Evolutionary conservation across 169 alveolate genomes (phyloP), one percentile per base, ranked within the genome.

Genomic region (Babesia caballi): DNA sequence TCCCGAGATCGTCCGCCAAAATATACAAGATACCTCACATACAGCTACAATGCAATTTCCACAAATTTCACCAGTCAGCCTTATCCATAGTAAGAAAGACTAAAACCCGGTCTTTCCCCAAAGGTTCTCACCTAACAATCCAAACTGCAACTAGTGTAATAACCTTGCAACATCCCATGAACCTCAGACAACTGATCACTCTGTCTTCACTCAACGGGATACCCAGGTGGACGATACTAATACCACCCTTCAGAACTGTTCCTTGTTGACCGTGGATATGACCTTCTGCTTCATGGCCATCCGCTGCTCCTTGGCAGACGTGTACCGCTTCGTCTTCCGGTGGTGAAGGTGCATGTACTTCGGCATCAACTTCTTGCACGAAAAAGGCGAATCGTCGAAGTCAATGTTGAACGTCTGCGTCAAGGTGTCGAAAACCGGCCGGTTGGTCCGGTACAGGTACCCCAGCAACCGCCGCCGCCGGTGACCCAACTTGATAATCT

Each of bases 231-330:
- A n/a, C n/a, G n/a, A n/a, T n/a, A n/a, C n/a, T n/a, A n/a, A n/a
- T n/a, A n/a, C n/a, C n/a, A 40, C 47, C 47, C 9, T 40, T 40
- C 15, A 15, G 15, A 40, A 9, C n/a, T n/a, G n/a, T n/a, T n/a
- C n/a, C 49, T 46, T 35, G 50, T 63, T 63, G 19, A 41, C 47
- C 0, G 73, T 63, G 44, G 73, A 63, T 25, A 36, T 25, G 21
- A 36, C 25, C 11, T 33, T 60, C 50, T 63, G 73, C 49, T 28
- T 63, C 3, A 40, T 52, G 6, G 78, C 72, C 42, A 17, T 27
- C n/a, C 77, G 57, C 25, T 44, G 63, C 28, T 65, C 87, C 70
- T 78, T 69, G 40, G 82, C 83, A 32, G 87, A 25, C 4, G 42
- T 42, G 56, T 78, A 67, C 14, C 87, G 21, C 63, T 78, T 78